phyloP scores from a whole-genome alignment of 768 basidiomycete genomes.

The Leccinum fibrillosum region DNA sequence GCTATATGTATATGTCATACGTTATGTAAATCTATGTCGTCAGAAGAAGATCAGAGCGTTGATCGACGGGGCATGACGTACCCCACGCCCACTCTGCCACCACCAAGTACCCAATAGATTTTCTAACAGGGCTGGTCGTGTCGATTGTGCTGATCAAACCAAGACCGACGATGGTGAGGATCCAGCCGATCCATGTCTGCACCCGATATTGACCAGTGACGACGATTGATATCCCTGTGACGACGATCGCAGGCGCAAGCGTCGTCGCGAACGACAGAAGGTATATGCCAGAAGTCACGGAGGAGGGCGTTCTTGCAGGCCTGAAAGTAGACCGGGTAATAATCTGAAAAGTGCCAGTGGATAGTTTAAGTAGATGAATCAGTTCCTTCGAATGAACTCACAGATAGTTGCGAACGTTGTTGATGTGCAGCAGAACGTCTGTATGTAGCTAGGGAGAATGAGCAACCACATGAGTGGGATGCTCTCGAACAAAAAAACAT shows the following conservation, averaged over 20 bases:
- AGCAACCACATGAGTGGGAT: too few species aligned
- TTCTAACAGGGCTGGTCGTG: slow-evolving; percentile 21
- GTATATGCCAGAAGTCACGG: slow-evolving; percentile 24
- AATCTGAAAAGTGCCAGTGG: slow-evolving; percentile 28
- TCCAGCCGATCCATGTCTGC: slow-evolving; percentile 34
- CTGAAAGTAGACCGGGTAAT: slow-evolving; percentile 44
- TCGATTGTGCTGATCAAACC: slow-evolving; percentile 34
- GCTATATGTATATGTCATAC: not conserved
- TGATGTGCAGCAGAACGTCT: slow-evolving; percentile 22
- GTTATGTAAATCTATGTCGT: not conserved
- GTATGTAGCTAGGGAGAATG: slow-evolving; percentile 19
- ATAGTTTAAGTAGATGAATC: not conserved
- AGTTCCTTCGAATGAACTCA: slow-evolving; percentile 6
- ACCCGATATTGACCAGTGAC: slow-evolving; percentile 31
- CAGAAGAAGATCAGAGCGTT: not conserved
- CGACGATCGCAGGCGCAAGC: slow-evolving; percentile 29
- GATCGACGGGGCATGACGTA: not conserved
- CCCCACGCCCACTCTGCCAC: slow-evolving; percentile 1
- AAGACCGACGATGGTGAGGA: slow-evolving; percentile 29
- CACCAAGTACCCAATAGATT: slow-evolving; percentile 12
- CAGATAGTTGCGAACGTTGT: slow-evolving; percentile 17
- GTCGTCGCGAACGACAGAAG: slow-evolving; percentile 20
- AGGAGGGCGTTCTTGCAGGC: slow-evolving; percentile 30
- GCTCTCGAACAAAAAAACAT: not conserved
- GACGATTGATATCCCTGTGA: slow-evolving; percentile 26